These are phyloP conservation scores for Lepidium campestre DNA, from an alignment of 441 rosid genomes.

Conservation along the genomic window DNA sequence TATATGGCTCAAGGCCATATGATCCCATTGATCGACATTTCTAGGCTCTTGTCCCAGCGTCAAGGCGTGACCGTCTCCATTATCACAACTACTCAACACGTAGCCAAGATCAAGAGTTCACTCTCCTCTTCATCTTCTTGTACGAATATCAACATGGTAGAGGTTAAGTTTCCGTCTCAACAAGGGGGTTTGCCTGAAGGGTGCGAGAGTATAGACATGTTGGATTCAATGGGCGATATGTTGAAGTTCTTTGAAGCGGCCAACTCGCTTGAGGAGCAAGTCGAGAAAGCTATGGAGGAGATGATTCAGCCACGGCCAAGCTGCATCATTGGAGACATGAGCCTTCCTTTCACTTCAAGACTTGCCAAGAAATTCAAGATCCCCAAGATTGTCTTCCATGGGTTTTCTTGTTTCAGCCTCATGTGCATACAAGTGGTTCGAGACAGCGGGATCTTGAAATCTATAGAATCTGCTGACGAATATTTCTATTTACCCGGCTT, in stretches of 20 bases:
- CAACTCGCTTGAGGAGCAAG: slow-evolving; percentile 23
- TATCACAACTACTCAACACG: slow-evolving; percentile 35
- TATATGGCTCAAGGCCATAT: slow-evolving; percentile 35
- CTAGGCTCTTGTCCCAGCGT: slow-evolving; percentile 30
- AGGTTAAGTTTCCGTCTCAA: slow-evolving; percentile 24
- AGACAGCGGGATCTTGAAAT: slow-evolving; percentile 17
- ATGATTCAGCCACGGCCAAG: slow-evolving; percentile 22
- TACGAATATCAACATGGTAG: slow-evolving; percentile 22
- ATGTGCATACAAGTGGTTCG: slow-evolving; percentile 10
- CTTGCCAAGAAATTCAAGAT: slow-evolving; percentile 33
- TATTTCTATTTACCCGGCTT: slow-evolving; percentile 12
- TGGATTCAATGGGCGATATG: slow-evolving; percentile 13
- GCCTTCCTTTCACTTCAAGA: slow-evolving; percentile 30
- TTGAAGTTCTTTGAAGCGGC: slow-evolving; percentile 27
- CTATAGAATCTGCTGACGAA: slow-evolving; percentile 8
- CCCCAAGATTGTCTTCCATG: slow-evolving; percentile 36
- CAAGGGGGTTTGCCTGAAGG: slow-evolving; percentile 31
- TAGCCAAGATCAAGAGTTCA: slow-evolving; percentile 24
- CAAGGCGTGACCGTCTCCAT: slow-evolving; percentile 29
- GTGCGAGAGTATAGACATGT: slow-evolving; percentile 39
- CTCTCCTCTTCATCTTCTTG: slow-evolving; percentile 16
- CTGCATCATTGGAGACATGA: slow-evolving; percentile 35
- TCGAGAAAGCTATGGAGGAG: slow-evolving; percentile 21
- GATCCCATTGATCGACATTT: slow-evolving; percentile 30
- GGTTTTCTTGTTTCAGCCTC: slow-evolving; percentile 29